Conservation (phyloP, 768 basidiomycete species). For the Termitomyces sp. region DNA sequence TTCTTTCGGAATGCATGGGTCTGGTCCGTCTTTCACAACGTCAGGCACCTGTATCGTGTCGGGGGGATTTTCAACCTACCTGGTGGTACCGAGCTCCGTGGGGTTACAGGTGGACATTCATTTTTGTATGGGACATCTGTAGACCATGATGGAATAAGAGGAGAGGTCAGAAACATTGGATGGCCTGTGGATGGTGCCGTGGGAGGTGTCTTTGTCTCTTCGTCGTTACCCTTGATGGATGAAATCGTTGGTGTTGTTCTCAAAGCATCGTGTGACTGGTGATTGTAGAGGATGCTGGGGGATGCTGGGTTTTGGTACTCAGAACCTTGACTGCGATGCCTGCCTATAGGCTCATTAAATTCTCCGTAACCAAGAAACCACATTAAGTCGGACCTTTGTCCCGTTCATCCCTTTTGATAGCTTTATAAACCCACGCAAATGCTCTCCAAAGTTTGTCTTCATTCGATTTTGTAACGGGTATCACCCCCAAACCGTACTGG, state of each 20-base stretch:
- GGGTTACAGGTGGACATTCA: constrained; percentile 30
- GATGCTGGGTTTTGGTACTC: constrained; percentile 72
- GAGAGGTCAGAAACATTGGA: constrained; percentile 38
- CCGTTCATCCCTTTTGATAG: constrained; percentile 54
- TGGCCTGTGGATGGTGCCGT: constrained; percentile 19
- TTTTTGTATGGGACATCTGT: constrained; percentile 41
- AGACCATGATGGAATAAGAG: constrained; percentile 51
- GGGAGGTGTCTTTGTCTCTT: constrained; percentile 17
- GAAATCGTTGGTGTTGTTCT: constrained; percentile 50
- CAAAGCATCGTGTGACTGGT: constrained; percentile 55
- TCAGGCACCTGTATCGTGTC: background rate
- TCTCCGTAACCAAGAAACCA: background rate
- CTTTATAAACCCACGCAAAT: constrained; percentile 72
- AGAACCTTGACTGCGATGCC: constrained; percentile 17
- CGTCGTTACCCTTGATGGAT: constrained; percentile 29
- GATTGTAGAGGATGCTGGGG: constrained; percentile 50
- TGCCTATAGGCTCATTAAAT: constrained; percentile 13
- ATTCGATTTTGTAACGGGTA: constrained; percentile 60
- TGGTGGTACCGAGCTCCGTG: background rate
- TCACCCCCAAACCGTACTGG: constrained; percentile 70
- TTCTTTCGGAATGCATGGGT: constrained; percentile 19
- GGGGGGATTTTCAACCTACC: background rate
- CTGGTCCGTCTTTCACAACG: constrained; percentile 14
- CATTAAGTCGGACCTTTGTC: constrained; percentile 35
- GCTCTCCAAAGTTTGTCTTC: constrained; percentile 68